These are phyloP conservation scores for Olyra latifolia DNA, from an alignment of 176 grass and related monocot genomes.

Conservation along the genomic window DNA sequence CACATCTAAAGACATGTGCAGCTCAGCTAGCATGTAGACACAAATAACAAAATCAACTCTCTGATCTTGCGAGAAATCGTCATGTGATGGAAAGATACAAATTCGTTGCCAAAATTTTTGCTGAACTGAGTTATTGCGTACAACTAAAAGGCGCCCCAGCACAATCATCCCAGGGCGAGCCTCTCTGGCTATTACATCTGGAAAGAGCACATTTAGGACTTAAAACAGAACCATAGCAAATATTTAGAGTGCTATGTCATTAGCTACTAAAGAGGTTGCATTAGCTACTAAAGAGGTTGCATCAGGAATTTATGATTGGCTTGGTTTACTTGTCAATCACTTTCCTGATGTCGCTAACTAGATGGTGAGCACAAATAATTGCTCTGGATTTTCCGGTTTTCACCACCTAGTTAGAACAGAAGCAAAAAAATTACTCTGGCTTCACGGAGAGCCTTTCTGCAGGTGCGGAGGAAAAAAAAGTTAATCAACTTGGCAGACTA, in stretches of 20 bases:
- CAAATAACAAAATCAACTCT: neutral
- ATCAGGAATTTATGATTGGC: neutral
- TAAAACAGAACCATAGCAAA: constrained; percentile 3
- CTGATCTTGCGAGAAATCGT: neutral
- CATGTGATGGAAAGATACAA: neutral
- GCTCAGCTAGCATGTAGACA: neutral
- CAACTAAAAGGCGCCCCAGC: constrained; percentile 20
- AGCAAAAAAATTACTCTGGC: constrained; percentile 34
- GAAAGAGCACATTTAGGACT: neutral
- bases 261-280: neutral
- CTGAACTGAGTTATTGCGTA: neutral
- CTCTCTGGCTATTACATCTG: constrained; percentile 4
- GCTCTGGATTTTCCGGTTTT: neutral
- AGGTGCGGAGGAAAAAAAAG: neutral
- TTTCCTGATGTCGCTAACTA: neutral
- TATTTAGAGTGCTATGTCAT: constrained; percentile 19
- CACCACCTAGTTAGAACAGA: constrained; percentile 2
- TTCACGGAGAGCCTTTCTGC: constrained; percentile 84
- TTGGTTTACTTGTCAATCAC: neutral
- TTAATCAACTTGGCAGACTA: neutral
- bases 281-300: constrained; percentile 4
- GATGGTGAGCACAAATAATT: neutral
- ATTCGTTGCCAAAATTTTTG: neutral
- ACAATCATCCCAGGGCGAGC: neutral
- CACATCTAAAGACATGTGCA: neutral